These are phyloP conservation scores for Sphagnurus paluster DNA, from an alignment of 1,284 basidiomycete genomes.

Conservation along the genomic window DNA sequence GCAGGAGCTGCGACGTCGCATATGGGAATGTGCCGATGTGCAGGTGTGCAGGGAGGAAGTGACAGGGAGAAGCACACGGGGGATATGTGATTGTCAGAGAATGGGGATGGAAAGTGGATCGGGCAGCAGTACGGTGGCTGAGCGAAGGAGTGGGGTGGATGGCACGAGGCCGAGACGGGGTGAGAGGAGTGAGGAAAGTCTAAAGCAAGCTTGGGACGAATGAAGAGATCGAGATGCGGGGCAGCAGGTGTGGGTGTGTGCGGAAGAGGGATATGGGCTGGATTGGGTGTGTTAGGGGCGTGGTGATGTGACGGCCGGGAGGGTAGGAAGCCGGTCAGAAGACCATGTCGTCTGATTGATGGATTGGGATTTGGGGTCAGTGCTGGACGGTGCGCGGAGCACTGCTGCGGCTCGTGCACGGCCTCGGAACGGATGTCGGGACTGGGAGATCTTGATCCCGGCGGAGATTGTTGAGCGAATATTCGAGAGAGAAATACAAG, in stretches of 20 bases:
- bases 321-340: conserved; percentile 3
- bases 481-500: background rate
- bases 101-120: no score
- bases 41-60: no score
- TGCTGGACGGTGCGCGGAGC: background rate
- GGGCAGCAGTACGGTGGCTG: no score
- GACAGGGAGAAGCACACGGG: no score
- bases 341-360: conserved; percentile 5
- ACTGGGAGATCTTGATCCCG: conserved; percentile 1
- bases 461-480: background rate
- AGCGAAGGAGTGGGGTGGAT: no score
- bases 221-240: background rate
- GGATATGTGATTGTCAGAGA: no score
- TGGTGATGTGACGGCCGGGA: background rate
- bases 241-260: background rate
- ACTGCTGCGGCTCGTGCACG: background rate
- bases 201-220: no score
- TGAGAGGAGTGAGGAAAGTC: background rate
- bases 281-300: conserved; percentile 3
- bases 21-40: no score
- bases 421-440: background rate
- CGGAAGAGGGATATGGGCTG: background rate
- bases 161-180: background rate
- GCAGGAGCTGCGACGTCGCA: no score
- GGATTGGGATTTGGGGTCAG: conserved; percentile 1